Evolutionary conservation across 139 green algal species (phyloP).

Genomic region (Diplosphaera chodatii): DNA sequence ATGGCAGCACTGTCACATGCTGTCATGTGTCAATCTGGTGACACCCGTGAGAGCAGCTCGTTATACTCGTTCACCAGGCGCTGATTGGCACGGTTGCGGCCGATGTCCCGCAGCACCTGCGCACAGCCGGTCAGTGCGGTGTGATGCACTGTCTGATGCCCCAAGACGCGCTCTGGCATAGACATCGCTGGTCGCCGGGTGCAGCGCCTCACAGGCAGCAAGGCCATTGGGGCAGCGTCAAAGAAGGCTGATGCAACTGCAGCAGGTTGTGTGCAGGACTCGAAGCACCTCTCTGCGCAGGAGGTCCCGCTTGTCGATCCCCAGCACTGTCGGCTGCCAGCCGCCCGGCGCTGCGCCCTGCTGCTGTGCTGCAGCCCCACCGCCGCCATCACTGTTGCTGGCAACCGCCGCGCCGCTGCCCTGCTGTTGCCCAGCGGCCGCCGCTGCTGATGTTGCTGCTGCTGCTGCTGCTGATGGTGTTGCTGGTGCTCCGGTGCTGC

Average conservation of each 20-base stretch:
- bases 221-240: too few species aligned
- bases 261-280: too few species aligned
- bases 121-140: too few species aligned
- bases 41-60: slow-evolving; percentile 10
- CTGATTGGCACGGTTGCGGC: slow-evolving; percentile 24
- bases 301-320: slow-evolving; percentile 50
- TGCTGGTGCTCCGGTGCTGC: background rate
- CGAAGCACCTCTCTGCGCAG: slow-evolving; percentile 36
- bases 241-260: too few species aligned
- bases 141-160: too few species aligned
- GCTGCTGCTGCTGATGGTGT: background rate
- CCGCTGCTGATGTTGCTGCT: background rate
- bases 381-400: background rate
- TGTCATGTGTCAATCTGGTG: too few species aligned
- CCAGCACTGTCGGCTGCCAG: slow-evolving; percentile 48
- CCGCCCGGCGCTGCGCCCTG: background rate
- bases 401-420: background rate
- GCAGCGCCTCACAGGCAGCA: too few species aligned
- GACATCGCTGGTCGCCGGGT: too few species aligned
- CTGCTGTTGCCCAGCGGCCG: background rate
- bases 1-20: too few species aligned
- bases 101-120: slow-evolving; percentile 35
- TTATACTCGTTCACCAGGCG: slow-evolving; percentile 11
- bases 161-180: too few species aligned
- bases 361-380: background rate